phyloP scores from a whole-genome alignment of 2,329 filamentous ascomycete species.

The Fusarium algeriense region DNA sequence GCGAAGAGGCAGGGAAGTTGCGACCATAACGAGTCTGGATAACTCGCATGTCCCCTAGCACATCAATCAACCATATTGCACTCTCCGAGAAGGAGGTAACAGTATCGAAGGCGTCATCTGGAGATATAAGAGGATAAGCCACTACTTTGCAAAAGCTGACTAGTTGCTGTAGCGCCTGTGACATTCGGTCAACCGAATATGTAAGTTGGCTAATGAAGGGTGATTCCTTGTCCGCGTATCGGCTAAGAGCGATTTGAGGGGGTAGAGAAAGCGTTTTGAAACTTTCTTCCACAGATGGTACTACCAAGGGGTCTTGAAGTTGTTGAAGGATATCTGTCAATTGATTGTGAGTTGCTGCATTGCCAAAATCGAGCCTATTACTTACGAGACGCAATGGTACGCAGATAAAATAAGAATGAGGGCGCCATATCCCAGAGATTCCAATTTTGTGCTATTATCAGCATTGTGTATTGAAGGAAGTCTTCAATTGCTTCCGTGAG shows the following conservation, averaged over 20 bases:
- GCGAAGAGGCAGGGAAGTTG: slow-evolving; percentile 48
- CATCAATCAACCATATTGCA: slow-evolving; percentile 64
- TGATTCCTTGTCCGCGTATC: slow-evolving; percentile 49
- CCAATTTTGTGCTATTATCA: slow-evolving; percentile 58
- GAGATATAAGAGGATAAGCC: slow-evolving; percentile 54
- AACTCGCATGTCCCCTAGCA: slow-evolving; percentile 57
- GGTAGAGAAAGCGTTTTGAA: slow-evolving; percentile 54
- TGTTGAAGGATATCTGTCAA: slow-evolving; percentile 51
- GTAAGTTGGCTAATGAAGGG: slow-evolving; percentile 47
- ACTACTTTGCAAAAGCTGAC: slow-evolving; percentile 59
- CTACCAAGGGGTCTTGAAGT: slow-evolving; percentile 50
- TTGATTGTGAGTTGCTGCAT: not conserved
- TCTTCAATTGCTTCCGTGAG: slow-evolving; percentile 65
- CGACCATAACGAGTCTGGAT: slow-evolving; percentile 55
- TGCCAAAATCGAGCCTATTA: slow-evolving; percentile 7
- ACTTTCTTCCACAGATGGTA: slow-evolving; percentile 47
- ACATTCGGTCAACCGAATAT: slow-evolving; percentile 56
- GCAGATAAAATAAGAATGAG: slow-evolving; percentile 62
- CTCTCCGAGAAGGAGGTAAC: slow-evolving; percentile 55
- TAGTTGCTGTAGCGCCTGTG: slow-evolving; percentile 62
- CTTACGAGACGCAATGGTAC: slow-evolving; percentile 61
- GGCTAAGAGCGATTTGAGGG: slow-evolving; percentile 52
- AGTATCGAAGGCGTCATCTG: slow-evolving; percentile 50
- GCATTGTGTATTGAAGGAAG: slow-evolving; percentile 64
- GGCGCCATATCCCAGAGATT: slow-evolving; percentile 62